Percentiles rank a stretch among this genome's conserved stretches.
Evolutionary conservation across 306 rosid species (phyloP).

Genomic region (Prosopis cineraria): DNA sequence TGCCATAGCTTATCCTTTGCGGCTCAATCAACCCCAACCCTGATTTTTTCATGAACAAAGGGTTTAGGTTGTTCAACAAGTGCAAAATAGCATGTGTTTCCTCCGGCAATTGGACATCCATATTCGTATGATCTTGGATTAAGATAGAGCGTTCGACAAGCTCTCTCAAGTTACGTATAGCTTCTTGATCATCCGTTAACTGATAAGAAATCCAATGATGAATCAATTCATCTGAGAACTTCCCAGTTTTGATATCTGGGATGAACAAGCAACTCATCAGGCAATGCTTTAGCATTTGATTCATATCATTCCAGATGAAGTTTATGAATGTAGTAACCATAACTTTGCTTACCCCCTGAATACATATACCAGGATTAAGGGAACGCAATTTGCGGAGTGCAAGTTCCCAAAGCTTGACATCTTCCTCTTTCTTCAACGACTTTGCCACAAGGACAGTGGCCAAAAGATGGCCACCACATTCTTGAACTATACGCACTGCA

Average conservation of each 20-base stretch:
- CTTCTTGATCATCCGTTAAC: not conserved
- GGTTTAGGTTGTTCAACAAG: not conserved
- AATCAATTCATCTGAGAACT: not conserved
- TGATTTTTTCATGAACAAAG: not conserved
- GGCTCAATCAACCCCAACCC: not conserved
- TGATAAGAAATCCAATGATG: not conserved
- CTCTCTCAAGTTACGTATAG: not conserved
- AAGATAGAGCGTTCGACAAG: not conserved
- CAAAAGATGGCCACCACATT: conserved; percentile 21
- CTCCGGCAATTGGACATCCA: not conserved
- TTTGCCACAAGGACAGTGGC: conserved; percentile 11
- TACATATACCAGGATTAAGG: not conserved
- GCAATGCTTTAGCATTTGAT: not conserved
- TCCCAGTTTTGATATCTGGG: not conserved
- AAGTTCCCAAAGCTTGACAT: not conserved
- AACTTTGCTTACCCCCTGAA: not conserved
- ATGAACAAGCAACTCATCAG: not conserved
- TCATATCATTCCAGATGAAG: conserved; percentile 5
- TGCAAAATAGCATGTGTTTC: not conserved
- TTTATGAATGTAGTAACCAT: conserved; percentile 6
- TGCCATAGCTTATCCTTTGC: not conserved
- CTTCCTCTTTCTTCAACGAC: conserved; percentile 5
- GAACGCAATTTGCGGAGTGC: not conserved
- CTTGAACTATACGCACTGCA: conserved; percentile 12
- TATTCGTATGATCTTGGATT: not conserved